These are phyloP conservation scores for Phytophthora palmivora DNA, from an alignment of 352 stramenopile species.

Conservation along the genomic window DNA sequence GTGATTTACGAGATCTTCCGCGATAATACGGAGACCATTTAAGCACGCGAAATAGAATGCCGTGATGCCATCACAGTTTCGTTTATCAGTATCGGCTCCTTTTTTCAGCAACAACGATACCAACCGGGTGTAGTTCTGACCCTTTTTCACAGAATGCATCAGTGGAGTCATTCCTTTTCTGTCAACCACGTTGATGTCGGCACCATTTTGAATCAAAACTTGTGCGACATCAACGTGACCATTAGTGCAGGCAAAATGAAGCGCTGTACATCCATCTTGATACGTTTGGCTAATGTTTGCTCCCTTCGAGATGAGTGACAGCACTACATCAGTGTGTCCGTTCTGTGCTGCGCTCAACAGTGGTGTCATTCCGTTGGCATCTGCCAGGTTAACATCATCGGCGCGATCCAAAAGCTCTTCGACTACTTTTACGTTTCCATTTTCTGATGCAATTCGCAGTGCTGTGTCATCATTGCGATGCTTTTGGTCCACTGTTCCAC, in stretches of 20 bases:
- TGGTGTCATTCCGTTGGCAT: neutral
- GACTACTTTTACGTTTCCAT: slow-evolving; percentile 4
- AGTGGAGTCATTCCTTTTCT: neutral
- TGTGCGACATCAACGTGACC: neutral
- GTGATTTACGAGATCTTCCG: no score
- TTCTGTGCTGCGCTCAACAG: slow-evolving; percentile 1
- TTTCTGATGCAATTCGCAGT: slow-evolving; percentile 8
- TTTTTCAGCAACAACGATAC: slow-evolving; percentile 5
- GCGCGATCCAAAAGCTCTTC: slow-evolving; percentile 2
- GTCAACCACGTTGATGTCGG: slow-evolving; percentile 1
- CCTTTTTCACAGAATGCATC: neutral
- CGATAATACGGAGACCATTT: no score
- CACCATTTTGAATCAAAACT: slow-evolving; percentile 1
- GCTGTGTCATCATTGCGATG: slow-evolving; percentile 8
- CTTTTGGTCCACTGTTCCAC: slow-evolving; percentile 3
- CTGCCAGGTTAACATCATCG: neutral
- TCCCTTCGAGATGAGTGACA: neutral
- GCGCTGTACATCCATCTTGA: neutral
- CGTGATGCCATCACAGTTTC: no score
- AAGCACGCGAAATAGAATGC: no score
- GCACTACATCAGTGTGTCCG: slow-evolving; percentile 6
- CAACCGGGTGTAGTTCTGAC: neutral
- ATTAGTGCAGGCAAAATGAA: slow-evolving; percentile 1
- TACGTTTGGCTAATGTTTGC: neutral
- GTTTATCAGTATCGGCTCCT: neutral